These are phyloP conservation scores for Penicillium nucicola DNA, from an alignment of 495 filamentous ascomycete genomes.

Conservation along the genomic window DNA sequence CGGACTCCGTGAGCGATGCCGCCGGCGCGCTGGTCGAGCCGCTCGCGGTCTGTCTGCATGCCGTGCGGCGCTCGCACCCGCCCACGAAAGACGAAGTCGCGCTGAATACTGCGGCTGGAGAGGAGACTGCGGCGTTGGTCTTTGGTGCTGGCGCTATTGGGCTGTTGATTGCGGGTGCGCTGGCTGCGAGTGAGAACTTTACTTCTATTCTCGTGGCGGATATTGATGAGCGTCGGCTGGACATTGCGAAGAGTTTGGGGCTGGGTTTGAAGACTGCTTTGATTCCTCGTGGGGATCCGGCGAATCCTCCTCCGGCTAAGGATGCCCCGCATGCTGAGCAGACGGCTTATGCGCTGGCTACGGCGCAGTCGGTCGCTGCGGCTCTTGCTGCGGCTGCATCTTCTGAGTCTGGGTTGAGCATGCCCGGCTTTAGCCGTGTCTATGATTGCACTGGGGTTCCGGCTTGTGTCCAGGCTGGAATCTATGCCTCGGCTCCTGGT, in stretches of 20 bases:
- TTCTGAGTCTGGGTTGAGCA: constrained; percentile 13
- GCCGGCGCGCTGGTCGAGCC: constrained; percentile 78
- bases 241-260: constrained; percentile 66
- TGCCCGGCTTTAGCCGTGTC: constrained; percentile 66
- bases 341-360: constrained; percentile 34
- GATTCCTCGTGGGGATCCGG: constrained; percentile 49
- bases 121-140: constrained; percentile 58
- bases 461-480: constrained; percentile 77
- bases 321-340: constrained; percentile 43
- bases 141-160: constrained; percentile 83
- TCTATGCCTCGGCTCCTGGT: constrained; percentile 77
- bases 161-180: constrained; percentile 60
- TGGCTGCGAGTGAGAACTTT: constrained; percentile 62
- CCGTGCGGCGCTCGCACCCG: constrained; percentile 58
- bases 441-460: constrained; percentile 94
- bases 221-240: constrained; percentile 67
- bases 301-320: constrained; percentile 29
- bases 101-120: constrained; percentile 16
- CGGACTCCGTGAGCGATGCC: constrained; percentile 57
- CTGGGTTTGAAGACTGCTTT: constrained; percentile 63
- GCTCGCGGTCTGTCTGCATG: constrained; percentile 76
- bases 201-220: constrained; percentile 77
- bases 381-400: constrained; percentile 39
- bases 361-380: constrained; percentile 43
- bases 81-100: constrained; percentile 30